phyloP scores from a whole-genome alignment of 2,329 filamentous ascomycete species.

The Microdochium paspali region DNA sequence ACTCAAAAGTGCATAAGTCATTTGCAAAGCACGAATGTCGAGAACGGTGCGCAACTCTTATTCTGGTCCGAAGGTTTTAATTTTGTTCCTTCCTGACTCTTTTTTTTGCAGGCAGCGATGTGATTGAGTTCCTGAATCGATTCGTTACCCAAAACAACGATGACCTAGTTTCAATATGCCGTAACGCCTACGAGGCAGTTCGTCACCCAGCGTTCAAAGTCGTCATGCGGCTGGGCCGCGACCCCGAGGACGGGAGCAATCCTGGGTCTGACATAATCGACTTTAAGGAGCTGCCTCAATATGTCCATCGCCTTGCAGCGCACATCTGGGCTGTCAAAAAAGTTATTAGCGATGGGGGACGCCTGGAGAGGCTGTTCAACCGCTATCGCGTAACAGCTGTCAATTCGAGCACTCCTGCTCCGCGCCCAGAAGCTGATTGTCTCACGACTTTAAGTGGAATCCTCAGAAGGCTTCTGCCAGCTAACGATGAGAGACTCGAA shows the following conservation, averaged over 20 bases:
- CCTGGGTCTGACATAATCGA: not conserved
- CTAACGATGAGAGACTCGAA: conserved; percentile 3
- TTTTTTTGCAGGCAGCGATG: not conserved
- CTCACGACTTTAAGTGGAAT: conserved; percentile 20
- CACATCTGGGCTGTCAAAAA: not conserved
- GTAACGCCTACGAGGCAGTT: not conserved
- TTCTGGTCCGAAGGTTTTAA: not conserved
- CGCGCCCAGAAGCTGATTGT: conserved; percentile 14
- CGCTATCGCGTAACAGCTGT: not conserved
- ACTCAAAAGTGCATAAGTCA: conserved; percentile 1
- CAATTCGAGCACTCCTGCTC: conserved; percentile 3
- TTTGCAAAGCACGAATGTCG: not conserved
- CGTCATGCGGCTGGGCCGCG: not conserved
- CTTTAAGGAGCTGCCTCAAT: not conserved
- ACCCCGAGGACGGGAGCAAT: not conserved
- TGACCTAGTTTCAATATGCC: not conserved
- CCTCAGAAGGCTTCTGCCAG: conserved; percentile 18
- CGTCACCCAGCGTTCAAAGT: not conserved
- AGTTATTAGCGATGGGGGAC: not conserved
- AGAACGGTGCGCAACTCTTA: not conserved
- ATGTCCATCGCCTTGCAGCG: not conserved
- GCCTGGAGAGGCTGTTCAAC: not conserved
- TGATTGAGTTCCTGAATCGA: not conserved
- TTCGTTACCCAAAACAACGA: not conserved
- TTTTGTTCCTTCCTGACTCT: not conserved